Conservation (phyloP, 2,329 filamentous ascomycete species). For the Zymoseptoria pseudotritici region DNA sequence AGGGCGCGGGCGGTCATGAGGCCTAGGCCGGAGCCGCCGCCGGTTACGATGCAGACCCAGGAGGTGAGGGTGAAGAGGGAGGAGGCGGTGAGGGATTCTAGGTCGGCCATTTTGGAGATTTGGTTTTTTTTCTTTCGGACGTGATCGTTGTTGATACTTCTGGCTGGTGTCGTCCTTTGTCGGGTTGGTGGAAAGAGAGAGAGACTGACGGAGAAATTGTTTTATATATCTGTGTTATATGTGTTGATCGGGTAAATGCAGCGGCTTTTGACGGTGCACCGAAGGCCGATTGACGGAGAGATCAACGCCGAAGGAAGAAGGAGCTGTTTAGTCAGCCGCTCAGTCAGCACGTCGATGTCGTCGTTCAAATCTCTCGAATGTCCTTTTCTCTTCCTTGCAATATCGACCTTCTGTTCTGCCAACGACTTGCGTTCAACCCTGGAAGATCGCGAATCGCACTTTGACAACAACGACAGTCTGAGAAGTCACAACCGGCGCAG, state of each 20-base stretch:
- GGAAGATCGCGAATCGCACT: no score
- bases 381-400: neutral
- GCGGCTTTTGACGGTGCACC: neutral
- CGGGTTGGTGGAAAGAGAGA: neutral
- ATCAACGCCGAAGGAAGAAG: neutral
- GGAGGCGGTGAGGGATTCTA: constrained; percentile 18
- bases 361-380: neutral
- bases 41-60: constrained; percentile 39
- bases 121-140: neutral
- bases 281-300: neutral
- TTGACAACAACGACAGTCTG: no score
- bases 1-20: constrained; percentile 43
- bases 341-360: neutral
- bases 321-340: neutral
- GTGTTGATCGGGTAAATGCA: neutral
- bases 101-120: constrained; percentile 18
- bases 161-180: neutral
- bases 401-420: no score
- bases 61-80: constrained; percentile 34
- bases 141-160: neutral
- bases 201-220: neutral
- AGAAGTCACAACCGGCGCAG: no score
- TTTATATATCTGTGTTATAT: neutral
- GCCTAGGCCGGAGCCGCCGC: constrained; percentile 40
- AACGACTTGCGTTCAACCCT: no score